These are phyloP conservation scores for Bretschneidera sinensis DNA, from an alignment of 345 rosid genomes.

Conservation along the genomic window DNA sequence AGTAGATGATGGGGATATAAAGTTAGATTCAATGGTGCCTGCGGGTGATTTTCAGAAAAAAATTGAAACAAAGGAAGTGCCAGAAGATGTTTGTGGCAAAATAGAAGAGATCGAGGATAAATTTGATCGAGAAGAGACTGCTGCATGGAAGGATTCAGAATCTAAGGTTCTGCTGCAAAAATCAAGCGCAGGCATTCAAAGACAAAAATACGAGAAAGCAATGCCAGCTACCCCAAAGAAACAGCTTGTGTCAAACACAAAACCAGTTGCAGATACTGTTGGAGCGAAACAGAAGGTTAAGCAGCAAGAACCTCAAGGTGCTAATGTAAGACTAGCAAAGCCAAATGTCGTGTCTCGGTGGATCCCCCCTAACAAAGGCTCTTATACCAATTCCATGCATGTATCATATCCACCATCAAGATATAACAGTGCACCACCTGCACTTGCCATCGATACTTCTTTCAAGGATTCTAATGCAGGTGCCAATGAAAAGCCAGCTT, in stretches of 20 bases:
- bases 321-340: constrained; percentile 62
- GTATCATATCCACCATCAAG: constrained; percentile 75
- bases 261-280: constrained; percentile 44
- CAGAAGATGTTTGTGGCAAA: constrained; percentile 32
- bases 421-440: constrained; percentile 76
- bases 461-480: constrained; percentile 43
- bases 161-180: constrained; percentile 28
- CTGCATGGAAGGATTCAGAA: constrained; percentile 33
- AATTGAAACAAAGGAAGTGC: constrained; percentile 32
- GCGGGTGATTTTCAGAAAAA: constrained; percentile 30
- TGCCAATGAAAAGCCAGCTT: constrained; percentile 25
- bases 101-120: constrained; percentile 39
- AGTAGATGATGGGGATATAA: constrained; percentile 64
- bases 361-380: constrained; percentile 87
- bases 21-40: constrained; percentile 25
- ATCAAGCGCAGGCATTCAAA: constrained; percentile 29
- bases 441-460: constrained; percentile 47
- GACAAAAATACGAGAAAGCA: constrained; percentile 48
- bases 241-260: constrained; percentile 36
- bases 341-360: constrained; percentile 71
- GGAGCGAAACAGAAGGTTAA: constrained; percentile 52
- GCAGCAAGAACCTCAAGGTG: constrained; percentile 51
- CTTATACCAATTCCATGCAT: constrained; percentile 71
- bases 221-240: constrained; percentile 45
- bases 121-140: constrained; percentile 34